Percentiles rank a stretch among this genome's conserved stretches.
Evolutionary conservation across 2,329 filamentous ascomycete species (phyloP).

Genomic region (Tolypocladium pustulatum): DNA sequence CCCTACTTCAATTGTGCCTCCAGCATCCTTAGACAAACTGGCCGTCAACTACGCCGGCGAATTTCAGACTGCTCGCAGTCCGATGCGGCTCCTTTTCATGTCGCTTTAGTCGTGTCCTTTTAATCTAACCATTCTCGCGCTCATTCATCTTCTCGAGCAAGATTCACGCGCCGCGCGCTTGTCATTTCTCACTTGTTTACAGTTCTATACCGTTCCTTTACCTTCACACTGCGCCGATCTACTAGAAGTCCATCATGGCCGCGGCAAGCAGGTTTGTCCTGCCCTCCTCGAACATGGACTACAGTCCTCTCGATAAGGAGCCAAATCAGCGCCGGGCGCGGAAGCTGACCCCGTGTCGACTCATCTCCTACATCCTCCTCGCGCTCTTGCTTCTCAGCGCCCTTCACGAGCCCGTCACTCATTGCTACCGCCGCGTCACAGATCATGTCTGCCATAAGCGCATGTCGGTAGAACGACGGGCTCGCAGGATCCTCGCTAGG

Average conservation of each 20-base stretch:
- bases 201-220: not conserved
- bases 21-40: no score
- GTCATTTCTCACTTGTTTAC: not conserved
- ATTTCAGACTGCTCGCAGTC: not conserved
- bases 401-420: slow-evolving; percentile 13
- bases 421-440: slow-evolving; percentile 12
- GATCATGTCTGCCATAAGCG: slow-evolving; percentile 15
- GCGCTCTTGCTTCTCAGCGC: slow-evolving; percentile 15
- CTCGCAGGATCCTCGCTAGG: slow-evolving; percentile 31
- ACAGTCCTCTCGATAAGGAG: not conserved
- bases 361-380: slow-evolving; percentile 12
- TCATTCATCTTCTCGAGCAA: not conserved
- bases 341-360: slow-evolving; percentile 13
- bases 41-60: not conserved
- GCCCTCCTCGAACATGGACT: slow-evolving; percentile 1
- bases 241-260: not conserved
- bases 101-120: not conserved
- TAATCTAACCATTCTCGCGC: not conserved
- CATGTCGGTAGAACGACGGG: slow-evolving; percentile 31
- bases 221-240: not conserved
- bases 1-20: not conserved
- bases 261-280: not conserved
- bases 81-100: not conserved
- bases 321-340: not conserved
- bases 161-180: not conserved